phyloP scores from a whole-genome alignment of 768 basidiomycete species.

The Amylocystis lapponica region DNA sequence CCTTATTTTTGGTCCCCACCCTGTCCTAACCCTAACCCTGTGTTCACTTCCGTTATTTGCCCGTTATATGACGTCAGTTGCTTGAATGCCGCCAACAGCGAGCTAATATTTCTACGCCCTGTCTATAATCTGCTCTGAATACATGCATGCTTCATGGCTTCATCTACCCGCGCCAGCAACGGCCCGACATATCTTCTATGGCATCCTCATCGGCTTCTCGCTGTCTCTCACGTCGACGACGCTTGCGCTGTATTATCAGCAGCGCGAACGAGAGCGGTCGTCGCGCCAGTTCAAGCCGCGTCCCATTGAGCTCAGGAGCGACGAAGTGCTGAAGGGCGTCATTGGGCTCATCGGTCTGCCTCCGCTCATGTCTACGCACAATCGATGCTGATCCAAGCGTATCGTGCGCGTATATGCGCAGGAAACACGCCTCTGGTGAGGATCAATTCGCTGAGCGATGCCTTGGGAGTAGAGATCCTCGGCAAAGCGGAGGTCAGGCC shows the following conservation, averaged over 20 bases:
- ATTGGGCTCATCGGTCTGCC: slow-evolving; percentile 79
- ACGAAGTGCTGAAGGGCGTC: slow-evolving; percentile 77
- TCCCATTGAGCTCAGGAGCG: slow-evolving; percentile 68
- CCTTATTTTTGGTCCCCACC: slow-evolving; percentile 30
- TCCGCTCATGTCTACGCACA: not conserved
- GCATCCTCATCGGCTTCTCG: slow-evolving; percentile 69
- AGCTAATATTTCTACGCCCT: not conserved
- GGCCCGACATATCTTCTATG: slow-evolving; percentile 35
- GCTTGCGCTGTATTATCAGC: slow-evolving; percentile 46
- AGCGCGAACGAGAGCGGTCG: slow-evolving; percentile 41
- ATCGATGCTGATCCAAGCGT: not conserved
- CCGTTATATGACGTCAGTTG: not conserved
- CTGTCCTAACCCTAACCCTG: slow-evolving; percentile 26
- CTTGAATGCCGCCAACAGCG: not conserved
- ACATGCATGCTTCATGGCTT: not conserved
- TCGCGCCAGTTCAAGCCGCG: slow-evolving; percentile 31
- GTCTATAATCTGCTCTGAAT: not conserved
- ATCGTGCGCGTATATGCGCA: slow-evolving; percentile 23
- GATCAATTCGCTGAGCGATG: slow-evolving; percentile 87
- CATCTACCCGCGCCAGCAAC: slow-evolving; percentile 12
- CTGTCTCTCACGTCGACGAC: slow-evolving; percentile 71
- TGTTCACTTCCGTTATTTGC: not conserved
- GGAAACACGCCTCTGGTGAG: slow-evolving; percentile 93
- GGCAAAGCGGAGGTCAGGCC: slow-evolving; percentile 92
- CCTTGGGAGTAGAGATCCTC: slow-evolving; percentile 88